Percentiles rank a stretch among this genome's conserved stretches.
These are phyloP conservation scores for Chaetoscypha palmicola DNA, from an alignment of 2,329 filamentous ascomycete genomes.

Conservation along the genomic window DNA sequence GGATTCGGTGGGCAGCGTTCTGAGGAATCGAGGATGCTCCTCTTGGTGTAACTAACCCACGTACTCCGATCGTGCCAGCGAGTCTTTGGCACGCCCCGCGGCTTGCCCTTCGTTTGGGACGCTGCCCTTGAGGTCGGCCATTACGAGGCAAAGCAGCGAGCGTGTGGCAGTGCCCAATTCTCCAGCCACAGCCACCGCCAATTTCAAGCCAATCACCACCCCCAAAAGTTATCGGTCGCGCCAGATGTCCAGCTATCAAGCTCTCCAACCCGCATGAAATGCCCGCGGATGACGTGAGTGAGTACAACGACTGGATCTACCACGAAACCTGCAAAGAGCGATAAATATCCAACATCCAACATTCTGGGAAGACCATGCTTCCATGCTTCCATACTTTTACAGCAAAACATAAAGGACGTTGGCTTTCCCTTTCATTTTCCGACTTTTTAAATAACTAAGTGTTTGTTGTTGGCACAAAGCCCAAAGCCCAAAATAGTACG, in stretches of 20 bases:
- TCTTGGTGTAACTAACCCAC: not conserved
- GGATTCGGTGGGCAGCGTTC: no score
- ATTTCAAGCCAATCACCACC: not conserved
- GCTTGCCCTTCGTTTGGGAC: no score
- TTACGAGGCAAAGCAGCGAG: no score
- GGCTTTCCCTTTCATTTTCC: not conserved
- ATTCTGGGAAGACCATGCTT: not conserved
- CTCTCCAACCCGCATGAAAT: no score
- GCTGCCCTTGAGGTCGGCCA: no score
- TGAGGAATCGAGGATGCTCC: no score
- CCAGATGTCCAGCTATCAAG: not conserved
- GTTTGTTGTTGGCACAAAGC: not conserved
- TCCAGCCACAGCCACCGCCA: not conserved
- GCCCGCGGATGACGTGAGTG: not conserved
- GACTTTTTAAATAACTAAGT: not conserved
- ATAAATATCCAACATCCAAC: not conserved
- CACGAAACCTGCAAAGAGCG: not conserved
- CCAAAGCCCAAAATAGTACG: conserved; percentile 15
- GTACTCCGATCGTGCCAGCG: not conserved
- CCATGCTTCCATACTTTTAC: not conserved
- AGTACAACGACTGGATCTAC: not conserved
- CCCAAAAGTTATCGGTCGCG: not conserved
- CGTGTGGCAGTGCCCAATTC: no score
- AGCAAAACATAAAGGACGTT: not conserved
- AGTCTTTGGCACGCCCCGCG: not conserved